Conservation (phyloP, 2,329 filamentous ascomycete species). For the Colletotrichum sp. region DNA sequence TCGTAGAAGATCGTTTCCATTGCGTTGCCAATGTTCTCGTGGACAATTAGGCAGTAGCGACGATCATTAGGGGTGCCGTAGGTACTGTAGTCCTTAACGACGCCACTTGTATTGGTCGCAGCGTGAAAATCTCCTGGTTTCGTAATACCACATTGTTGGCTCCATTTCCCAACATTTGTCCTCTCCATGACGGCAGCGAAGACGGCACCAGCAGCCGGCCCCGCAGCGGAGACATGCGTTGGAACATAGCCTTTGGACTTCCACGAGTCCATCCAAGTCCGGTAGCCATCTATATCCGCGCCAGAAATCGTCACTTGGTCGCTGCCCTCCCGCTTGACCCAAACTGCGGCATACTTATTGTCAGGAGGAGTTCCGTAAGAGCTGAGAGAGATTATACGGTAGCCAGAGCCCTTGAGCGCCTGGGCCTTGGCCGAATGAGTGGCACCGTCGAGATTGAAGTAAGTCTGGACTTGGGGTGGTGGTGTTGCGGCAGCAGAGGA, state of each 20-base stretch:
- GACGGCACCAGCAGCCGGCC: neutral
- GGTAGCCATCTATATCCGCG: constrained; percentile 2
- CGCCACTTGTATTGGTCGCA: neutral
- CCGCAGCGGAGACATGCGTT: constrained; percentile 16
- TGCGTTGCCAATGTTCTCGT: constrained; percentile 16
- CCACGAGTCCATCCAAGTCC: constrained; percentile 11
- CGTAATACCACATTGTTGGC: constrained; percentile 5
- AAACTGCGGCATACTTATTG: constrained; percentile 17
- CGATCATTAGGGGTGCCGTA: constrained; percentile 10
- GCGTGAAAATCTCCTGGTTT: neutral
- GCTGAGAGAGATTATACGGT: constrained; percentile 21
- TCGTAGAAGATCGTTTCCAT: constrained; percentile 9
- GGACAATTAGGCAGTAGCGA: constrained; percentile 11
- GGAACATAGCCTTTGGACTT: constrained; percentile 13
- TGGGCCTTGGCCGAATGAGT: neutral
- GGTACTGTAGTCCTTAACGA: constrained; percentile 7
- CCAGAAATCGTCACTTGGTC: constrained; percentile 6
- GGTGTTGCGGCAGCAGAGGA: neutral
- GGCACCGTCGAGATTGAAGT: neutral
- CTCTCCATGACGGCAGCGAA: constrained; percentile 23
- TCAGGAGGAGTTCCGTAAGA: constrained; percentile 1
- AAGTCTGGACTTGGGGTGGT: neutral
- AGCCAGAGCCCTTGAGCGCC: constrained; percentile 6
- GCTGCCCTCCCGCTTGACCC: neutral
- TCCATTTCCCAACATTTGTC: constrained; percentile 2